These are phyloP conservation scores for Diaporthe caulivora DNA, from an alignment of 2,329 filamentous ascomycete species.

Conservation along the genomic window DNA sequence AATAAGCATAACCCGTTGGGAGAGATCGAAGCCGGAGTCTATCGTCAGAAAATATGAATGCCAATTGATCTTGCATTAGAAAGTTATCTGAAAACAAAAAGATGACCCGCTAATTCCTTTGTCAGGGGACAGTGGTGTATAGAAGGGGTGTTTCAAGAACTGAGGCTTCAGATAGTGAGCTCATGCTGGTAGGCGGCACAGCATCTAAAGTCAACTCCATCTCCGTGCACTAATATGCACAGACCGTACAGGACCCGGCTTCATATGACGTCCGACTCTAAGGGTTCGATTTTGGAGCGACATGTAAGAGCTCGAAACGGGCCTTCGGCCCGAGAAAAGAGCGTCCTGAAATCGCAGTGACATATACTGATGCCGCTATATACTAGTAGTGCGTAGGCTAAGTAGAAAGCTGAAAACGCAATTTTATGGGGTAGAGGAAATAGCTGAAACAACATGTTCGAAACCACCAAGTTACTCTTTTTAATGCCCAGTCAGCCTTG, in stretches of 20 bases:
- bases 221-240: not conserved
- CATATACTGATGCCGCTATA: too few relatives aligned
- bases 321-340: too few relatives aligned
- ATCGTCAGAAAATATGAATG: not conserved
- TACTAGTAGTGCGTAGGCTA: too few relatives aligned
- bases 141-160: not conserved
- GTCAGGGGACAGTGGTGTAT: not conserved
- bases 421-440: too few relatives aligned
- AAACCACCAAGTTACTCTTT: not conserved
- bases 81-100: not conserved
- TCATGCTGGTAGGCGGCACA: not conserved
- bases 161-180: not conserved
- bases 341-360: too few relatives aligned
- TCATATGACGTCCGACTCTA: too few relatives aligned
- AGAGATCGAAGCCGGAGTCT: not conserved
- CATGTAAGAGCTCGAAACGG: too few relatives aligned
- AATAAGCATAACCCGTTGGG: not conserved
- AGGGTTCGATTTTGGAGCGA: not conserved
- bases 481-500: not conserved
- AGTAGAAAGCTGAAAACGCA: too few relatives aligned
- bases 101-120: not conserved
- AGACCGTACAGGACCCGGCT: too few relatives aligned
- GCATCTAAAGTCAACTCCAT: not conserved
- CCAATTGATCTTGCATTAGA: not conserved
- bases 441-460: too few relatives aligned